Percentiles rank a stretch among this genome's conserved stretches.
These are phyloP conservation scores for Zancudomyces culisetae DNA, from an alignment of 371 early-diverging fungal species.

Conservation along the genomic window DNA sequence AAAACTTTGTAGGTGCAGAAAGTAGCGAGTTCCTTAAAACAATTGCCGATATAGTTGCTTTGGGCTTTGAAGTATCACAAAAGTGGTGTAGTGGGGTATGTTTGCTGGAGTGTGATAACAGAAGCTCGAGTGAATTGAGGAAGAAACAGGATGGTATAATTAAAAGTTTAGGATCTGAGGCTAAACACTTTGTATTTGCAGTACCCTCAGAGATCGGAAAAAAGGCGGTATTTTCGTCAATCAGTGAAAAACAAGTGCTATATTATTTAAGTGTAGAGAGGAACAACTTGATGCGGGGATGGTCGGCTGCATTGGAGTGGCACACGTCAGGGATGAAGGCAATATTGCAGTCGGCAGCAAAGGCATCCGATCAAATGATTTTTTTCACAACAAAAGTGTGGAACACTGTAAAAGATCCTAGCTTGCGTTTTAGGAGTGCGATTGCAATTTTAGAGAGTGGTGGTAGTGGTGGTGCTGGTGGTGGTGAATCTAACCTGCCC, in stretches of 20 bases:
- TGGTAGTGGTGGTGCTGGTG: neutral
- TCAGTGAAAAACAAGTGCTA: neutral
- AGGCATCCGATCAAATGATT: neutral
- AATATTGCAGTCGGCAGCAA: neutral
- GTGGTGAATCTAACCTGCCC: neutral
- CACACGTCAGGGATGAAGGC: neutral
- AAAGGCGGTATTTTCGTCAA: neutral
- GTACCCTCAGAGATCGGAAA: neutral
- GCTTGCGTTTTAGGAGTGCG: neutral
- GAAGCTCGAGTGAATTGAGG: neutral
- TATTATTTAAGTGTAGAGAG: neutral
- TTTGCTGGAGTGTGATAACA: neutral
- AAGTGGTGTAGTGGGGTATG: constrained; percentile 5
- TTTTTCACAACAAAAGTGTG: neutral
- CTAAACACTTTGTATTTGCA: neutral
- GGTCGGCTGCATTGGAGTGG: neutral
- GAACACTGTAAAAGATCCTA: neutral
- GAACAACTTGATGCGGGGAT: neutral
- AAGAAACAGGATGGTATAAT: neutral
- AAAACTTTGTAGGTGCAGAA: neutral
- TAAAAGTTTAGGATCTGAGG: no score
- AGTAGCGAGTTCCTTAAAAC: constrained; percentile 8
- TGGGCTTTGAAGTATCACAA: constrained; percentile 8
- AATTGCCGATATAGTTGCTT: constrained; percentile 10
- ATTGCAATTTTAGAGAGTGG: neutral